These are phyloP conservation scores for Verticillium klebahnii DNA, from an alignment of 2,329 filamentous ascomycete genomes.

Conservation along the genomic window DNA sequence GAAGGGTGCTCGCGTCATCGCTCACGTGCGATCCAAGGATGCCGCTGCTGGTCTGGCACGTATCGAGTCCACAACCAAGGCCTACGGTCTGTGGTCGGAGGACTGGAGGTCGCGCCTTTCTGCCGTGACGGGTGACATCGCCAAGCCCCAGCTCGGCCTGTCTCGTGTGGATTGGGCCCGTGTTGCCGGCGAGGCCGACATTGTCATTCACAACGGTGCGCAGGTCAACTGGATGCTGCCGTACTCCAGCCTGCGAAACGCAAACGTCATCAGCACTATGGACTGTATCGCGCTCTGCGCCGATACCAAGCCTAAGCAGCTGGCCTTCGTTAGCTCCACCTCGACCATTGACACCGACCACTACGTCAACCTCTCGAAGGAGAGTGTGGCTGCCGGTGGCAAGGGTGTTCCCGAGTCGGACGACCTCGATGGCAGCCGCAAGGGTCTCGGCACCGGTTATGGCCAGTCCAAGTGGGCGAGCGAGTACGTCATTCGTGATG, in stretches of 20 bases:
- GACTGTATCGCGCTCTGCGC: slow-evolving; percentile 72
- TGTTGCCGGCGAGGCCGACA: slow-evolving; percentile 63
- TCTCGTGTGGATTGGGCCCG: slow-evolving; percentile 59
- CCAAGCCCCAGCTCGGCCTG: slow-evolving; percentile 70
- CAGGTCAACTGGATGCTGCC: slow-evolving; percentile 76
- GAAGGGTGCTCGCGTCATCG: slow-evolving; percentile 61
- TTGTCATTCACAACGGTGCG: slow-evolving; percentile 79
- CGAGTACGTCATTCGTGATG: slow-evolving; percentile 68
- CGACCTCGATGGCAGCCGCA: slow-evolving; percentile 70
- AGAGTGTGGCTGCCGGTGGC: slow-evolving; percentile 55
- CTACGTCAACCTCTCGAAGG: slow-evolving; percentile 70
- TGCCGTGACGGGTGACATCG: slow-evolving; percentile 69
- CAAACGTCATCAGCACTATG: slow-evolving; percentile 80
- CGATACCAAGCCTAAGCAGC: slow-evolving; percentile 71
- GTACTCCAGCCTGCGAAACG: slow-evolving; percentile 65
- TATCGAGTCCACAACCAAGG: slow-evolving; percentile 62
- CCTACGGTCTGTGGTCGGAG: slow-evolving; percentile 75
- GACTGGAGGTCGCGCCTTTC: slow-evolving; percentile 62
- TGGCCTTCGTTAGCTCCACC: slow-evolving; percentile 80
- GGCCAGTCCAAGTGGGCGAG: slow-evolving; percentile 87
- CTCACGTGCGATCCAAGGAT: slow-evolving; percentile 59
- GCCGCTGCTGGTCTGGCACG: slow-evolving; percentile 56
- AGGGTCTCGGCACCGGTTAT: slow-evolving; percentile 79
- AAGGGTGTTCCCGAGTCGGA: slow-evolving; percentile 69
- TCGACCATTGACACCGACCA: slow-evolving; percentile 77